These are phyloP conservation scores for Saccharomycodes ludwigii DNA, from an alignment of 805 yeast genomes.

Conservation along the genomic window DNA sequence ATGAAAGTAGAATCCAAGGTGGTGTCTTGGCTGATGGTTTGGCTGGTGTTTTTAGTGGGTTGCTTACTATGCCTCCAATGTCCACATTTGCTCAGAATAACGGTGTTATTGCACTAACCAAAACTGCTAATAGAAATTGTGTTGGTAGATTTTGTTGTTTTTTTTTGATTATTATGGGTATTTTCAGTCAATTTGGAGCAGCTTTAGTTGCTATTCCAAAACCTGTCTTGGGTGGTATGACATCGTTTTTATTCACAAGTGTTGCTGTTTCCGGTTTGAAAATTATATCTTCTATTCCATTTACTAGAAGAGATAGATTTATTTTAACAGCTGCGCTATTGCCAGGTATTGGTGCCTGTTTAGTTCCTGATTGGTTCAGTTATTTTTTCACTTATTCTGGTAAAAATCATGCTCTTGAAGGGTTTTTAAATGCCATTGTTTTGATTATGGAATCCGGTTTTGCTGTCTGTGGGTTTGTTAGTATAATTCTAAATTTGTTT, in stretches of 20 bases:
- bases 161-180: slow-evolving; percentile 75
- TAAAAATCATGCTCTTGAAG: slow-evolving; percentile 39
- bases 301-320: slow-evolving; percentile 64
- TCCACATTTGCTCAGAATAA: slow-evolving; percentile 91
- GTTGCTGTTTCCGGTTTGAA: slow-evolving; percentile 67
- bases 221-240: slow-evolving; percentile 83
- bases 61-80: slow-evolving; percentile 80
- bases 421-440: slow-evolving; percentile 56
- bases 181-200: slow-evolving; percentile 78
- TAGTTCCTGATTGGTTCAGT: slow-evolving; percentile 55
- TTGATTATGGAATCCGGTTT: slow-evolving; percentile 65
- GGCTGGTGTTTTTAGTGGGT: slow-evolving; percentile 64
- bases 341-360: slow-evolving; percentile 55
- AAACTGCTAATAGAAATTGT: slow-evolving; percentile 74
- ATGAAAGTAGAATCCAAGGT: slow-evolving; percentile 84
- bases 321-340: slow-evolving; percentile 52
- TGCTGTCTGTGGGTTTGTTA: slow-evolving; percentile 57
- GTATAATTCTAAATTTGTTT: slow-evolving; percentile 46
- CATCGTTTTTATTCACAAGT: slow-evolving; percentile 59
- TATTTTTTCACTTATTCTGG: slow-evolving; percentile 56
- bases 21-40: slow-evolving; percentile 85
- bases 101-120: slow-evolving; percentile 86
- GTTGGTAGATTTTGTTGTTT: slow-evolving; percentile 75
- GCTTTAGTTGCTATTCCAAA: slow-evolving; percentile 77
- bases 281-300: slow-evolving; percentile 39